A percentile compares a stretch with the other conserved stretches of the same genome.
These are phyloP conservation scores for Tricholoma sp. DNA, from an alignment of 768 basidiomycete genomes.

Conservation along the genomic window DNA sequence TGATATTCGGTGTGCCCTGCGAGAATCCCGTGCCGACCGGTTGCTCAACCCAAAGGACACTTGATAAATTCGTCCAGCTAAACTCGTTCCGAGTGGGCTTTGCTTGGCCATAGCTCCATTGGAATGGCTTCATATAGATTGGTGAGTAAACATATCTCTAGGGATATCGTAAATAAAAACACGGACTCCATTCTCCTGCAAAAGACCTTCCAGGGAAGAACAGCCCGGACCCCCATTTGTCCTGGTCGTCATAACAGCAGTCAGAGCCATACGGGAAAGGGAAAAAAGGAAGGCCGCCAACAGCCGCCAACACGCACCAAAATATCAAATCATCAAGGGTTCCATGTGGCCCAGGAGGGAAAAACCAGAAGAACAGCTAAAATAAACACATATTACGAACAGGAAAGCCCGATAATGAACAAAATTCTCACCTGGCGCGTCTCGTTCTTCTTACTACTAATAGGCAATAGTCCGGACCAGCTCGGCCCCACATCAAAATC, in stretches of 20 bases:
- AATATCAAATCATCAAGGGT: constrained; percentile 70
- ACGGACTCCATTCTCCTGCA: constrained; percentile 75
- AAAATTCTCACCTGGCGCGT: constrained; percentile 46
- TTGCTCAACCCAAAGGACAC: constrained; percentile 71
- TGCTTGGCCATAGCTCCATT: constrained; percentile 60
- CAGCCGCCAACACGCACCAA: no score
- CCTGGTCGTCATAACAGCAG: constrained; percentile 31
- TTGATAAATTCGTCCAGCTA: constrained; percentile 80
- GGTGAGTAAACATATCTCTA: neutral
- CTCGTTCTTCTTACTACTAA: constrained; percentile 54
- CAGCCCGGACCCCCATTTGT: constrained; percentile 81
- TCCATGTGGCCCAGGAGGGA: constrained; percentile 71
- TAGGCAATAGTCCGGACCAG: constrained; percentile 71
- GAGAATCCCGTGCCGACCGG: constrained; percentile 79
- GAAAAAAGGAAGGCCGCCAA: no score
- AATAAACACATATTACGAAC: neutral
- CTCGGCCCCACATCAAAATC: constrained; percentile 72
- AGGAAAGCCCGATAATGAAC: neutral
- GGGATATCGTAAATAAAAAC: constrained; percentile 13
- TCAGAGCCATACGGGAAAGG: no score
- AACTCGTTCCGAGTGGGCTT: constrained; percentile 57
- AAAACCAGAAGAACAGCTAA: constrained; percentile 59
- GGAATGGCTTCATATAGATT: constrained; percentile 46
- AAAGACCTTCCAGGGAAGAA: constrained; percentile 63
- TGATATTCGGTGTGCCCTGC: constrained; percentile 59